Base-by-base conservation (phyloP, 805 yeast species). In the Priceomyces carsonii region DNA sequence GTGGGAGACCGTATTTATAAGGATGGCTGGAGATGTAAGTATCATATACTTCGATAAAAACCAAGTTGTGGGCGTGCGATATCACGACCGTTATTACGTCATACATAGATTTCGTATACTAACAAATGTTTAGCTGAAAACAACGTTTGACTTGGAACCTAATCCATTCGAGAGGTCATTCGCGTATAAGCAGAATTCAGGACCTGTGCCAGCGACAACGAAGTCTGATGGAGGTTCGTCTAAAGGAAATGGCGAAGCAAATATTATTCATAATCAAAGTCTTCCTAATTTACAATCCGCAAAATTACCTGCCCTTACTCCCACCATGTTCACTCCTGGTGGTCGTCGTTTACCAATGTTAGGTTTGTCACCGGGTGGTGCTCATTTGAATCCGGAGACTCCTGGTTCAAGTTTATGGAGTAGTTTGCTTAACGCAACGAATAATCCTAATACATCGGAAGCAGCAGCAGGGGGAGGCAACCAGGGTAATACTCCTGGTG, bases 141-240 rank as follows among this genome's bases (percentile, higher is more conserved):
- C 69, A 12, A 61, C 86, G 26, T 77, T 87, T 50, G 91, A 83
- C 42, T 67, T 89, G 39, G 99, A 93, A 59, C 96, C 93, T 7
- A 91, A 91, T 52, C 97, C 97, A 4, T 91, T 91, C 56, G 99
- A 91, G 60, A 85, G 84, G 59, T 85, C 95, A 33, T 91, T 91
- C 65, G 96, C 93, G n/a, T 63, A 79, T 2, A 80, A 78, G 41
- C 73, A 71, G 14, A 34, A 41, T n/a, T 38, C 27, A 10, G 36
- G 33, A 12, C 33, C 20, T 12, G 26, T 3, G 16, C 13, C 15
- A n/a, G n/a, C 28, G 8, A 20, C 12, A 14, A 18, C 26, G 14
- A 30, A 15, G 29, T 13, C 23, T 29, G 29, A 28, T 23, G 27
- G 26, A 10, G 33, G 15, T 18, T 26, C 26, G n/a, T 18, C 14